phyloP scores from a whole-genome alignment of 2,329 filamentous ascomycete species.

The Fusarium equiseti region DNA sequence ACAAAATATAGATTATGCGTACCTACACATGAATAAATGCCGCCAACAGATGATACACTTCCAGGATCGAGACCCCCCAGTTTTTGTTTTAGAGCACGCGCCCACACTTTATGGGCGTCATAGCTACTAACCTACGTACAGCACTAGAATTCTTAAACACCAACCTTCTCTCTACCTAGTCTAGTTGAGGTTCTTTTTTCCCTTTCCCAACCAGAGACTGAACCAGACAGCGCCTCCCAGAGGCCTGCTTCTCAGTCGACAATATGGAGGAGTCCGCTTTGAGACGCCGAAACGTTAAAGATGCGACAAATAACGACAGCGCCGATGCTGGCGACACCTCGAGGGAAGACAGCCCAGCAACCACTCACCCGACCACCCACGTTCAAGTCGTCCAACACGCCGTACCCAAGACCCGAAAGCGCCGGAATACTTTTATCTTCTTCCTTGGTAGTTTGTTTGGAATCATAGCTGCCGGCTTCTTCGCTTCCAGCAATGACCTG shows the following conservation, averaged over 20 bases:
- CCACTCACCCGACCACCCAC: conserved; percentile 47
- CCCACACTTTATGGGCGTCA: conserved; percentile 41
- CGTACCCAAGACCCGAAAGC: conserved; percentile 70
- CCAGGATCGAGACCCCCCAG: conserved; percentile 33
- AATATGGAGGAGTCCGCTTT: conserved; percentile 53
- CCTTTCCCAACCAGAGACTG: conserved; percentile 18
- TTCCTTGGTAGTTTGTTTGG: conserved; percentile 90
- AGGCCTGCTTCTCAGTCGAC: conserved; percentile 28
- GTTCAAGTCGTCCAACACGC: conserved; percentile 60
- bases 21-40: neutral
- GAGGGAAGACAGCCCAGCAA: conserved; percentile 47
- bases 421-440: conserved; percentile 86
- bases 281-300: conserved; percentile 50
- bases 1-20: neutral
- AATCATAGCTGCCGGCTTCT: conserved; percentile 87
- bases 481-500: conserved; percentile 89
- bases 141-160: conserved; percentile 8
- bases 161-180: conserved; percentile 12
- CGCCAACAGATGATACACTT: conserved; percentile 23
- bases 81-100: conserved; percentile 40
- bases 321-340: conserved; percentile 40
- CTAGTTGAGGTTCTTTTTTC: neutral
- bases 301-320: conserved; percentile 24
- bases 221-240: conserved; percentile 30
- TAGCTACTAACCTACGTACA: conserved; percentile 38